phyloP scores from a whole-genome alignment of 108 stramenopile species.

The Skeletonema costatum region DNA sequence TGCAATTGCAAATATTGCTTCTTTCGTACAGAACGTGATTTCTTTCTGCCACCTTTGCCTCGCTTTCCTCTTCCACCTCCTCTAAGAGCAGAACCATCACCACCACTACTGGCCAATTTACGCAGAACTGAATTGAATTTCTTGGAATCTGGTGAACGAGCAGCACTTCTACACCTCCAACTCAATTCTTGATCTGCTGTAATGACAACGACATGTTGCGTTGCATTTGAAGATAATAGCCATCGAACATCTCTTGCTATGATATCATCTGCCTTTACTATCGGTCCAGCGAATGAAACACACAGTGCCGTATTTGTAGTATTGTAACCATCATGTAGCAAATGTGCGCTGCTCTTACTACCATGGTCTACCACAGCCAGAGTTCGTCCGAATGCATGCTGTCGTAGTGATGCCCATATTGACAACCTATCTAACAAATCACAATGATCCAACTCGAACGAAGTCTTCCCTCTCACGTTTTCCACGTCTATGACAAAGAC shows the following conservation, averaged over 20 bases:
- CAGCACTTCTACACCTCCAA: conserved; percentile 39
- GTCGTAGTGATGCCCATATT: conserved; percentile 43
- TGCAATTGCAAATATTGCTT: neutral
- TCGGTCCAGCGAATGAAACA: conserved; percentile 60
- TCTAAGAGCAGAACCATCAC: neutral
- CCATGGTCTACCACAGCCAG: conserved; percentile 71
- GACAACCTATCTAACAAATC: conserved; percentile 50
- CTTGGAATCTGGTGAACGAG: neutral
- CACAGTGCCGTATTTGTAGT: conserved; percentile 11
- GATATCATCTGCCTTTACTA: conserved; percentile 69
- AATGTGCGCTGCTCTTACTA: conserved; percentile 40
- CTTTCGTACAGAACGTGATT: conserved; percentile 18
- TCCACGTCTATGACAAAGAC: conserved; percentile 62
- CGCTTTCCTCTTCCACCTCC: conserved; percentile 11
- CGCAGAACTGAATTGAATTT: conserved; percentile 13
- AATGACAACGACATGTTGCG: conserved; percentile 51
- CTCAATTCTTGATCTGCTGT: conserved; percentile 63
- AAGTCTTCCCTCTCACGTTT: conserved; percentile 69
- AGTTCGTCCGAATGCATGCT: conserved; percentile 34
- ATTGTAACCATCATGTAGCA: conserved; percentile 2
- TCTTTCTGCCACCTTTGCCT: conserved; percentile 9
- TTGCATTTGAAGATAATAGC: conserved; percentile 10
- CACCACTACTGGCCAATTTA: neutral
- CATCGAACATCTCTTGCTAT: conserved; percentile 55
- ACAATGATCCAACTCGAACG: conserved; percentile 58